phyloP scores from a whole-genome alignment of 768 basidiomycete genomes.

The Phanerodontia chrysosporium region DNA sequence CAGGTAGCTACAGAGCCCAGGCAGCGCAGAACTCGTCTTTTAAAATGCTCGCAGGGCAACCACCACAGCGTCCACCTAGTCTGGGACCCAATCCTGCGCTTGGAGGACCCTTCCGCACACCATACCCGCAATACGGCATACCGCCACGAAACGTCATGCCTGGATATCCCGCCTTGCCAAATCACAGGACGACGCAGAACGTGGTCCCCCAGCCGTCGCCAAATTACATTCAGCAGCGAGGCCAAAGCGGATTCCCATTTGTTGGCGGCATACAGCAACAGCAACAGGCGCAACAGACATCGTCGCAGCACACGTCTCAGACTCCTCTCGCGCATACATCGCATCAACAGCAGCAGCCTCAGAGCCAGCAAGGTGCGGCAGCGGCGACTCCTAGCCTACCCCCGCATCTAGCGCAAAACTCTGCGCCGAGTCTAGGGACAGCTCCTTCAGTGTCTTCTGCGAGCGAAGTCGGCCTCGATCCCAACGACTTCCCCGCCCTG shows the following conservation, averaged over 20 bases:
- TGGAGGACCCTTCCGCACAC: conserved; percentile 58
- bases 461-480: conserved; percentile 78
- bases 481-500: conserved; percentile 84
- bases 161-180: conserved; percentile 55
- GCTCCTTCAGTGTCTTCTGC: conserved; percentile 61
- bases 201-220: conserved; percentile 57
- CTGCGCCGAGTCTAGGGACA: conserved; percentile 38
- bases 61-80: conserved; percentile 76
- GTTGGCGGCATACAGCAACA: conserved; percentile 53
- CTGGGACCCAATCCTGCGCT: conserved; percentile 62
- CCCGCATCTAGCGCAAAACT: conserved; percentile 51
- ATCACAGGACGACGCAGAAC: conserved; percentile 56
- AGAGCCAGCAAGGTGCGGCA: conserved; percentile 20
- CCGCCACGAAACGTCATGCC: conserved; percentile 56
- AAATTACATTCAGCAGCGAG: conserved; percentile 60
- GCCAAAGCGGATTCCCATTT: conserved; percentile 68
- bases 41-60: conserved; percentile 53
- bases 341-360: conserved; percentile 32
- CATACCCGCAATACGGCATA: conserved; percentile 50
- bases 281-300: conserved; percentile 35
- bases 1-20: conserved; percentile 23
- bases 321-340: conserved; percentile 30
- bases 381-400: conserved; percentile 52
- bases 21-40: neutral
- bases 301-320: conserved; percentile 24